A percentile compares a stretch with the other conserved stretches of the same genome.
These are phyloP conservation scores for Penicillium salamii DNA, from an alignment of 495 filamentous ascomycete species.

Conservation along the genomic window DNA sequence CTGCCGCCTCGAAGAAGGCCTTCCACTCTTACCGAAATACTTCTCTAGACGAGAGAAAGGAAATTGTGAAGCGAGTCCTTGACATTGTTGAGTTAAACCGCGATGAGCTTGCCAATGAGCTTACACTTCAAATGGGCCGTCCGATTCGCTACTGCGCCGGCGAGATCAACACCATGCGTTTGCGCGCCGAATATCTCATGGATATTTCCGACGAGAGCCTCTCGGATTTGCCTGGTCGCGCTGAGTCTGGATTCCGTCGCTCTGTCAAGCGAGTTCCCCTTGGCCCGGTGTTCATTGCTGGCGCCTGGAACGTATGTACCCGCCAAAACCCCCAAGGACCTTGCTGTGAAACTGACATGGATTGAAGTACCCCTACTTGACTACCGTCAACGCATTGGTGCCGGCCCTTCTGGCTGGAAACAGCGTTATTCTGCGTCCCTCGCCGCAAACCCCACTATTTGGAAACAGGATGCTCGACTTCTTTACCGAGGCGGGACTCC, in stretches of 20 bases:
- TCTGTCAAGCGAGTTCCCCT: slow-evolving; percentile 85
- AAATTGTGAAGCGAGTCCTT: slow-evolving; percentile 75
- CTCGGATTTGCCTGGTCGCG: slow-evolving; percentile 64
- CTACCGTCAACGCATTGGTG: slow-evolving; percentile 84
- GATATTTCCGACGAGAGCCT: slow-evolving; percentile 72
- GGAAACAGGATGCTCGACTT: slow-evolving; percentile 76
- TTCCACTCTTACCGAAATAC: slow-evolving; percentile 68
- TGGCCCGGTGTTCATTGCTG: slow-evolving; percentile 80
- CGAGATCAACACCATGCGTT: slow-evolving; percentile 81
- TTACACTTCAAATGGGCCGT: slow-evolving; percentile 92
- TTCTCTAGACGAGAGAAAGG: slow-evolving; percentile 65
- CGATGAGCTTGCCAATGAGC: slow-evolving; percentile 75
- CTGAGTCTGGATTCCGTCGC: slow-evolving; percentile 80
- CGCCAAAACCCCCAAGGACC: too few species aligned
- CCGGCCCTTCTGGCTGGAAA: slow-evolving; percentile 87
- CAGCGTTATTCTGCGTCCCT: slow-evolving; percentile 85
- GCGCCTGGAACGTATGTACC: slow-evolving; percentile 82
- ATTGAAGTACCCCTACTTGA: slow-evolving; percentile 84
- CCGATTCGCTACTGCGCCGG: slow-evolving; percentile 82
- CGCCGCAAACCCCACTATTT: slow-evolving; percentile 88
- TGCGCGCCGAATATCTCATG: slow-evolving; percentile 77
- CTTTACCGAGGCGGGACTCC: slow-evolving; percentile 77
- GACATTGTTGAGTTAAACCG: slow-evolving; percentile 61
- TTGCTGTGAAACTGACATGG: slow-evolving; percentile 9
- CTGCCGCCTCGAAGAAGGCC: slow-evolving; percentile 62